A percentile compares a stretch with the other conserved stretches of the same genome.
phyloP scores from a whole-genome alignment of 257 asterid species.

The Solanum peruvianum region DNA sequence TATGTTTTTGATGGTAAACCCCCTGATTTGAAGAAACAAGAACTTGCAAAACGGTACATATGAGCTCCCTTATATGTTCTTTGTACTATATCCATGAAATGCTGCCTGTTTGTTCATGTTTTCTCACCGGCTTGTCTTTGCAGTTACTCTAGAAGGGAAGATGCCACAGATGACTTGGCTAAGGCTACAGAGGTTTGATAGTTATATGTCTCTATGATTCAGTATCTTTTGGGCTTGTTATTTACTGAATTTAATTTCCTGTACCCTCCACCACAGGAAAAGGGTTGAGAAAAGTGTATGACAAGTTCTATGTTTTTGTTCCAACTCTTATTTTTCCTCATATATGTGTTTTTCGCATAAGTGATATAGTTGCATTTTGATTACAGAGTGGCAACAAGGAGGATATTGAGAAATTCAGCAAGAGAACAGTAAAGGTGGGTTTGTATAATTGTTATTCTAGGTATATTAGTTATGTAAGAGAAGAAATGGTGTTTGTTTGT shows the following conservation, averaged over 20 bases:
- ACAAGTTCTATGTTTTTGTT: not conserved
- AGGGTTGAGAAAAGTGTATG: not conserved
- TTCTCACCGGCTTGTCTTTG: conserved; percentile 5
- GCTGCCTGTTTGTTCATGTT: not conserved
- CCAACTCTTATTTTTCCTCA: not conserved
- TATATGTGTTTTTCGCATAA: not conserved
- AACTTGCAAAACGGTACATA: conserved; percentile 90
- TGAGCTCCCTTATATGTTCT: conserved; percentile 3
- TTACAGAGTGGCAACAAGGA: conserved; percentile 71
- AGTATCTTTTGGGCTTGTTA: not conserved
- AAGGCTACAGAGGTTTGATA: conserved; percentile 69
- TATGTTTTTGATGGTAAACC: conserved; percentile 97
- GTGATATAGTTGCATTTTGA: not conserved
- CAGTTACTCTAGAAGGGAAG: conserved; percentile 83
- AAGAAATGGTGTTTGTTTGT: not conserved
- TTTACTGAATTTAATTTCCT: not conserved
- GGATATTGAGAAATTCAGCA: conserved; percentile 94
- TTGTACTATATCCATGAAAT: not conserved
- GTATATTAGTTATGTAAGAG: not conserved
- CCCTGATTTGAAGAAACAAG: conserved; percentile 91
- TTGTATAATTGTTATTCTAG: not conserved
- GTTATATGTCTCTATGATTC: not conserved
- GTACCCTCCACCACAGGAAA: not conserved
- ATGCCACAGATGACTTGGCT: conserved; percentile 74
- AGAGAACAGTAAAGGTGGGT: conserved; percentile 91